Evolutionary conservation across 805 yeast species (phyloP), one percentile per base, ranked within the genome.

Genomic region (Blastobotrys mokoenaii): DNA sequence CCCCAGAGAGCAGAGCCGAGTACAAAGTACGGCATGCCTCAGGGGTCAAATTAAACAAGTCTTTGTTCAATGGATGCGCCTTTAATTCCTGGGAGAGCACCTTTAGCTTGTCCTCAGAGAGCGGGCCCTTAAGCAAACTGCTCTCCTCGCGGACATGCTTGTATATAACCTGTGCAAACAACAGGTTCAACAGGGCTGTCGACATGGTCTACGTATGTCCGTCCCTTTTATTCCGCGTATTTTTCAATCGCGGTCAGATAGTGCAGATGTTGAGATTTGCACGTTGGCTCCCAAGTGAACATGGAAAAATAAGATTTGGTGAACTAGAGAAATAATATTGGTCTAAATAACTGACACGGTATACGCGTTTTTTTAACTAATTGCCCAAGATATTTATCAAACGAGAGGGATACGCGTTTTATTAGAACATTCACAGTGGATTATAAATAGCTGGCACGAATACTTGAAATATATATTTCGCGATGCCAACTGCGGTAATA

Each of bases 131-230:
- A 8, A 22, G 27, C 8, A 22, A 22, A 22, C 27, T 22, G 11
- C 20, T 38, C 16, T 49, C 47, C 31, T 49, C 45, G 15, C 40
- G 31, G 10, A 46, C 50, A 25, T 47, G 48, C 25, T 49, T 51
- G 42, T 52, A 54, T n/a, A 54, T 52, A 9, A 56, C 49, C 42
- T 54, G 58, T 6, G 58, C 55, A 48, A 54, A 54, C 38, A 54
- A 44, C 46, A 54, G 47, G 45, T 54, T 54, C 37, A 54, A 39
- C 41, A 54, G 36, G 2, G 56, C 51, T 12, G 58, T 54, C 20
- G 58, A 54, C 56, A 54, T 54, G 34, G 17, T 25, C 25, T 7
- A 25, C 10, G 3, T 7, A 14, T 37, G 11, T 37, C 12, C 17
- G 17, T 22, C 4, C 7, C 27, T 22, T 5, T 22, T 22, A 22